phyloP scores from a whole-genome alignment of 768 basidiomycete species.

The Boletus vinaceobasis region DNA sequence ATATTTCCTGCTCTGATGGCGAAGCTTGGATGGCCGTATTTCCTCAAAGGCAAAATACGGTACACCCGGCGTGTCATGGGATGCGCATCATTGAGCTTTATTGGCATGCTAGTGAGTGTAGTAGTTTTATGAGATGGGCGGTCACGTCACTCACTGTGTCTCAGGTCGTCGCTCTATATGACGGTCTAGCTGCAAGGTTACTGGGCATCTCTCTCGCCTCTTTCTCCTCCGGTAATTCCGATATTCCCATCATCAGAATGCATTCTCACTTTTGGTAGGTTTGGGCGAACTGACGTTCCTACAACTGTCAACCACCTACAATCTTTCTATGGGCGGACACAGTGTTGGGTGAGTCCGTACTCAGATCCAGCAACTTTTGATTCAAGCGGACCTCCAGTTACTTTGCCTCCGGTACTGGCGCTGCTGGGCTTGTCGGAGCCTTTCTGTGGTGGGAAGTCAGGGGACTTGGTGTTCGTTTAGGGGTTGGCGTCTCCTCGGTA shows the following conservation, averaged over 20 bases:
- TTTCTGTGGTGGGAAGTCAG: slow-evolving; percentile 94
- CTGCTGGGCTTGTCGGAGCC: slow-evolving; percentile 89
- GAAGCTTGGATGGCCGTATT: slow-evolving; percentile 90
- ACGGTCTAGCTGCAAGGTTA: slow-evolving; percentile 62
- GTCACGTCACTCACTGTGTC: neutral
- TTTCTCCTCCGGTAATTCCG: slow-evolving; percentile 72
- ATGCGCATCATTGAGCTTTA: slow-evolving; percentile 71
- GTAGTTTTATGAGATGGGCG: neutral
- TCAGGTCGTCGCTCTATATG: slow-evolving; percentile 76
- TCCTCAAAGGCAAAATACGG: slow-evolving; percentile 80
- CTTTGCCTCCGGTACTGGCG: slow-evolving; percentile 93
- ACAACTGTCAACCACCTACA: slow-evolving; percentile 84
- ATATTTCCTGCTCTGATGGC: slow-evolving; percentile 84
- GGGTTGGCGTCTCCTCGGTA: slow-evolving; percentile 82
- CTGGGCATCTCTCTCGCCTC: slow-evolving; percentile 81
- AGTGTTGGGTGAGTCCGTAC: slow-evolving; percentile 65
- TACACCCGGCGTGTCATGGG: slow-evolving; percentile 72
- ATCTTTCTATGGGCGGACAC: slow-evolving; percentile 68
- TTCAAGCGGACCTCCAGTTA: slow-evolving; percentile 47
- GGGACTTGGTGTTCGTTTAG: slow-evolving; percentile 75
- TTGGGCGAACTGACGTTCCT: slow-evolving; percentile 93
- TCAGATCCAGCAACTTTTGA: neutral
- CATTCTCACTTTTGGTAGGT: slow-evolving; percentile 42
- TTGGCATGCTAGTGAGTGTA: slow-evolving; percentile 81
- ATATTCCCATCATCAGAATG: neutral